These are phyloP conservation scores for Gautieria morchelliformis DNA, from an alignment of 768 basidiomycete genomes.

Conservation along the genomic window DNA sequence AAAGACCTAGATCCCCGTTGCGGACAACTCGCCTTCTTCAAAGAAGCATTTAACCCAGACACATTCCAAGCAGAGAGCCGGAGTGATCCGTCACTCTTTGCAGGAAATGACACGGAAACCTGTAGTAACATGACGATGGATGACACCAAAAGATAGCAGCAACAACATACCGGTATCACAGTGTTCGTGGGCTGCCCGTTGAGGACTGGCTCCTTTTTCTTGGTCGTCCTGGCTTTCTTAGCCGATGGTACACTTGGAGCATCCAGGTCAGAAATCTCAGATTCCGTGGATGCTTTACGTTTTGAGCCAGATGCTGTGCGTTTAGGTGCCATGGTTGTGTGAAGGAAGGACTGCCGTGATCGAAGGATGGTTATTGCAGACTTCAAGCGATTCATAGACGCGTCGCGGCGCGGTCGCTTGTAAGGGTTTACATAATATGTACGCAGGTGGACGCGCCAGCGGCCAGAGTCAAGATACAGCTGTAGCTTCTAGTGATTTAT, in stretches of 20 bases:
- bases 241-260: neutral
- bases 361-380: neutral
- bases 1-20: neutral
- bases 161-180: constrained; percentile 42
- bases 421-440: no score
- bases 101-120: constrained; percentile 40
- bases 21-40: constrained; percentile 54
- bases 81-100: constrained; percentile 34
- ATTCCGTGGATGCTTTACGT: constrained; percentile 2
- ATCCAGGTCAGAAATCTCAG: neutral
- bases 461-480: no score
- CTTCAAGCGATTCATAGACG: no score
- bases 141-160: neutral
- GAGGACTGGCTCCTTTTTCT: constrained; percentile 2
- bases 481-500: no score
- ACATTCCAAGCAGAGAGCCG: constrained; percentile 73
- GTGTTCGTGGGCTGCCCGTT: constrained; percentile 68
- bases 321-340: constrained; percentile 5
- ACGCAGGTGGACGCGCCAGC: no score
- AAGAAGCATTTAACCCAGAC: constrained; percentile 62
- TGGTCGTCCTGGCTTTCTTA: constrained; percentile 1
- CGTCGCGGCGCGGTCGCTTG: no score
- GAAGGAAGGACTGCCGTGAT: neutral
- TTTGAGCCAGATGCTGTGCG: constrained; percentile 8
- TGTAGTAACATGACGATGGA: neutral